These are phyloP conservation scores for Suzukiozyma palmioleophila DNA, from an alignment of 1,139 yeast species.

Conservation along the genomic window DNA sequence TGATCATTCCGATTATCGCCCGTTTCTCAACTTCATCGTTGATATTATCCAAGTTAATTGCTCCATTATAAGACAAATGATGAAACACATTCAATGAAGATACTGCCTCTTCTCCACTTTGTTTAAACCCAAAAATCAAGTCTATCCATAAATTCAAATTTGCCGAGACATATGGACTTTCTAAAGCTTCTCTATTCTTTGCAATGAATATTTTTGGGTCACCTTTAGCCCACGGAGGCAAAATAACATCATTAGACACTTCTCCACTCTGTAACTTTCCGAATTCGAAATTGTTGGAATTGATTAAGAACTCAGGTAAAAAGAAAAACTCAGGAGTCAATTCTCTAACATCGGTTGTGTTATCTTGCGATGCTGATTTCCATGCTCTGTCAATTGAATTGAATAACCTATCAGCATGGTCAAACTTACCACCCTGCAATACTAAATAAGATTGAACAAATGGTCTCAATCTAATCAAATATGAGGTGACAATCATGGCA, in stretches of 20 bases:
- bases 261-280: conserved; percentile 66
- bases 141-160: conserved; percentile 82
- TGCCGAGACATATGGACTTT: conserved; percentile 72
- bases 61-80: conserved; percentile 77
- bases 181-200: conserved; percentile 76
- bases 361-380: conserved; percentile 72
- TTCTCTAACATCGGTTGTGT: conserved; percentile 83
- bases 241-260: conserved; percentile 51
- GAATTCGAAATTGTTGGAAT: conserved; percentile 60
- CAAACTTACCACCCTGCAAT: conserved; percentile 82
- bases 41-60: conserved; percentile 68
- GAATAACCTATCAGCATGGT: conserved; percentile 79
- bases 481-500: conserved; percentile 86
- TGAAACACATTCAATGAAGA: conserved; percentile 71
- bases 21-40: conserved; percentile 67
- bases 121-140: conserved; percentile 74
- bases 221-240: conserved; percentile 81
- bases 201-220: conserved; percentile 69
- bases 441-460: conserved; percentile 72
- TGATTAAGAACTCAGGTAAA: conserved; percentile 69
- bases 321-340: conserved; percentile 80
- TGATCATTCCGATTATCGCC: conserved; percentile 78
- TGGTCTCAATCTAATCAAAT: conserved; percentile 69
- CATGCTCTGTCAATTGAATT: conserved; percentile 71
- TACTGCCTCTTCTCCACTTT: conserved; percentile 65